Base-by-base conservation (phyloP, 768 basidiomycete genomes). In the Leccinum arenicola region DNA sequence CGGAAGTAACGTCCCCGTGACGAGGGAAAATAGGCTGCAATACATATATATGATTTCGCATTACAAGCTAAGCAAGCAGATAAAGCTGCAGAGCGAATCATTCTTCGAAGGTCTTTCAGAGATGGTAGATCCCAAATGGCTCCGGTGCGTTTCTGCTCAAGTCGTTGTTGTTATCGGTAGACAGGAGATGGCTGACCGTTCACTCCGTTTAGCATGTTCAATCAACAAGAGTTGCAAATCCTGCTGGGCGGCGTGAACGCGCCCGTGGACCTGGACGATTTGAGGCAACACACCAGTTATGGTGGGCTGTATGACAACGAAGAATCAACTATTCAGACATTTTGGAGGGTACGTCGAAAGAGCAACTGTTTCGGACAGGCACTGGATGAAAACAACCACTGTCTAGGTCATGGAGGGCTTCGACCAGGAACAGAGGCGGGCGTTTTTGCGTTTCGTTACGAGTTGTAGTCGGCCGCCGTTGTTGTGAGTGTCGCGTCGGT, bases 81-180 rank as follows among this genome's bases (percentile, higher is more conserved):
- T 99, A 67, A 87, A 86, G 69, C 70, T 77, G 53, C 94, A 96
- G 74, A 88, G 86, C 66, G 84, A 84, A 49, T 89, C 88, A 2
- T 93, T 99, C 78, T 97, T 98, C 63, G 87, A 93, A 56, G 97
- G 97, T 1, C 76, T 99, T 48, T 88, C 88, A 15, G 93, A 95
- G 63, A 90, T 98, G 75, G 91, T 98, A 67, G 89, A 96, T 61
- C 85, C 84, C 0, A 91, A 91, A 66, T 98, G 91, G 92, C 80
- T 96, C 21, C 78, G 87, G 84, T 88, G 48, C 38, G 74, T 70
- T 47, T 53, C 15, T 10, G 15, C 47, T 48, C 14, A 49, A 23
- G 1, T 19, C 11, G 15, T 14, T 14, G 12, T 47, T 7, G 31
- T 10, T 19, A 27, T 45, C 4, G 9, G 12, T 23, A 38, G 38